Evolutionary conservation across 208 protist genomes (phyloP), one percentile per base, ranked within the genome.

Genomic region (Trypanosoma cruzi): DNA sequence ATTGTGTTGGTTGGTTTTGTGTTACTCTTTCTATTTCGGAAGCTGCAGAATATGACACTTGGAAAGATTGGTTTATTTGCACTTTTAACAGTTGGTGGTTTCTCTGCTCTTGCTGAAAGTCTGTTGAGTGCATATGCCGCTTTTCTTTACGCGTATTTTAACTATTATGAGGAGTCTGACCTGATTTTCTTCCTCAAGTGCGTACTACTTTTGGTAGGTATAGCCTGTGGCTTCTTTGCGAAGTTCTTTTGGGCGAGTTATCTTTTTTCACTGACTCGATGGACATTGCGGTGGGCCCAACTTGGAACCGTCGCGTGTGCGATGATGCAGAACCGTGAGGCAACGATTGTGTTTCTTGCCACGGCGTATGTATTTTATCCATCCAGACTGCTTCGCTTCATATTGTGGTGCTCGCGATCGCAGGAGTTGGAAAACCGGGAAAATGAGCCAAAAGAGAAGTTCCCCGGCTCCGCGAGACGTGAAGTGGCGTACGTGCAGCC

Each of bases 21-120:
- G 3, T 2, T 88, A 3, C 73, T 86, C 11, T 88, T 86, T 64
- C n/a, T 85, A 0, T 26, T 87, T 5, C 70, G 76, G 1, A 66
- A 79, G 20, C n/a, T 93, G 50, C 84, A 90, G 56, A 65, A 64
- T 24, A 88, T 84, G 80, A 82, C 81, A 14, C 46, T 89, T 24
- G 86, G 86, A 16, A 86, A 86, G 53, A 55, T 86, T 34, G 76
- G 75, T 5, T 22, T 90, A 60, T 34, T 80, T 24, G 71, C 81
- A 28, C 57, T 84, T 26, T n/a, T 91, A 0, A 31, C 77, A 1
- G 29, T 88, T 20, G 85, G 85, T 18, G 88, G 88, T n/a, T 62
- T 84, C 5, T 77, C 83, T 0, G 80, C 77, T 31, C 42, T 82
- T 31, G 56, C 76, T 26, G 83, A 91, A 32, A 81, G 71, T 44